Conservation (phyloP, 1,139 yeast species). For the Pichia sp. region DNA sequence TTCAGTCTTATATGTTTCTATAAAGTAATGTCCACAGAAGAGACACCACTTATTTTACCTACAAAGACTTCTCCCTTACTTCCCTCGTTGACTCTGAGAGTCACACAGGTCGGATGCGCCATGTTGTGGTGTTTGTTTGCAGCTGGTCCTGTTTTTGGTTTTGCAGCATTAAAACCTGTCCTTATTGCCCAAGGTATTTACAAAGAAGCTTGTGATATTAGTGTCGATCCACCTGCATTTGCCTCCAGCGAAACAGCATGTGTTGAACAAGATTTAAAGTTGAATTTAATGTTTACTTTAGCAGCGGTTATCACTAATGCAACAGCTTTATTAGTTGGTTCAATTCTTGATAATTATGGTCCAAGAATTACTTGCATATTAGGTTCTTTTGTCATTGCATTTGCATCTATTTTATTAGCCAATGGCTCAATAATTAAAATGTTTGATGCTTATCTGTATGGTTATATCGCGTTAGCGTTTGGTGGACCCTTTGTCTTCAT, state of each 20-base stretch:
- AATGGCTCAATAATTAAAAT: slow-evolving; percentile 30
- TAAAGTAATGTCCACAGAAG: slow-evolving; percentile 12
- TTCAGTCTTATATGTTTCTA: not conserved
- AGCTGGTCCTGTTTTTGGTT: slow-evolving; percentile 92
- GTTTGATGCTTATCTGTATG: slow-evolving; percentile 57
- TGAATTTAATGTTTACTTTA: slow-evolving; percentile 75
- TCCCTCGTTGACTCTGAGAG: slow-evolving; percentile 21
- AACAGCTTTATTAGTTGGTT: slow-evolving; percentile 76
- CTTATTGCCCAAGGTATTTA: slow-evolving; percentile 75
- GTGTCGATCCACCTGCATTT: slow-evolving; percentile 10
- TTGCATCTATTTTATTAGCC: slow-evolving; percentile 47
- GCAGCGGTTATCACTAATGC: slow-evolving; percentile 88
- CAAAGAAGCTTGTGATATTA: slow-evolving; percentile 44
- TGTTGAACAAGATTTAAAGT: slow-evolving; percentile 67
- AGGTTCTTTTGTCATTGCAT: slow-evolving; percentile 53
- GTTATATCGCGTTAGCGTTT: slow-evolving; percentile 62
- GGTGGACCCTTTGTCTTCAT: slow-evolving; percentile 84
- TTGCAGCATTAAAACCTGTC: slow-evolving; percentile 87
- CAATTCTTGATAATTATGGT: slow-evolving; percentile 68
- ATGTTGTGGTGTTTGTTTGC: slow-evolving; percentile 82
- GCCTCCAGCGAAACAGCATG: slow-evolving; percentile 35
- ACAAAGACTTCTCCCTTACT: not conserved
- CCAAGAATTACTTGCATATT: slow-evolving; percentile 74
- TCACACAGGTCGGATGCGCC: slow-evolving; percentile 58
- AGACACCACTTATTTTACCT: slow-evolving; percentile 11